A percentile compares a stretch with the other conserved stretches of the same genome.
These are phyloP conservation scores for Solanum pinnatisectum DNA, from an alignment of 257 asterid genomes.

Conservation along the genomic window DNA sequence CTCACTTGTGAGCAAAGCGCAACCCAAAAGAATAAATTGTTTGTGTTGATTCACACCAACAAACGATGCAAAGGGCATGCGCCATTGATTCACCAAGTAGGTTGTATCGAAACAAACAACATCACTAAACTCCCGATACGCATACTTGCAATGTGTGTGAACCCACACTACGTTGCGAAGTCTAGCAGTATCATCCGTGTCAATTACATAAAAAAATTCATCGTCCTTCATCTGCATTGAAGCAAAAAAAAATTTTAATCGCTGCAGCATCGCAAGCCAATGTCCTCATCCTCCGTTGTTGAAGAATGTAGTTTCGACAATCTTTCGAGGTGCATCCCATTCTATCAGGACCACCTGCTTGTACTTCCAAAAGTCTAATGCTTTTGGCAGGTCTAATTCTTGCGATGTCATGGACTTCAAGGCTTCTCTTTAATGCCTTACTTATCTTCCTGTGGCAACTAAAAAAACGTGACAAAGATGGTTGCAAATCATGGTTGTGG, in stretches of 20 bases:
- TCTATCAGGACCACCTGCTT: background rate
- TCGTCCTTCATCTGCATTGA: too few relatives aligned
- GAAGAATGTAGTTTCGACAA: background rate
- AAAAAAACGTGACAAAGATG: too few relatives aligned
- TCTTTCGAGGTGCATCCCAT: background rate
- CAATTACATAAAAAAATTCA: background rate
- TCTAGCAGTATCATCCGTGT: background rate
- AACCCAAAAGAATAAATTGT: background rate
- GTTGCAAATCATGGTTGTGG: too few relatives aligned
- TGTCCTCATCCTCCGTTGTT: too few relatives aligned
- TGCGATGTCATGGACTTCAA: background rate
- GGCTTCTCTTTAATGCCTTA: background rate
- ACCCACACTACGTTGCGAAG: background rate
- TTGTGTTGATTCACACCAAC: background rate
- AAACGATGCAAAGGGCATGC: too few relatives aligned
- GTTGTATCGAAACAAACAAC: background rate
- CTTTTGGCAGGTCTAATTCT: background rate
- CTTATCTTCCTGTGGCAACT: background rate
- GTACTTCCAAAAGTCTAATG: background rate
- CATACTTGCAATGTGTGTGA: background rate
- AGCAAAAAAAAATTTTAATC: too few relatives aligned
- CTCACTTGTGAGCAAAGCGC: background rate
- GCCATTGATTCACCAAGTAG: background rate
- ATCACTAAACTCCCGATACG: background rate
- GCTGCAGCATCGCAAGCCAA: accelerated